Evolutionary conservation across 768 basidiomycete species (phyloP).

Genomic region (Rhizopogon vinicolor): DNA sequence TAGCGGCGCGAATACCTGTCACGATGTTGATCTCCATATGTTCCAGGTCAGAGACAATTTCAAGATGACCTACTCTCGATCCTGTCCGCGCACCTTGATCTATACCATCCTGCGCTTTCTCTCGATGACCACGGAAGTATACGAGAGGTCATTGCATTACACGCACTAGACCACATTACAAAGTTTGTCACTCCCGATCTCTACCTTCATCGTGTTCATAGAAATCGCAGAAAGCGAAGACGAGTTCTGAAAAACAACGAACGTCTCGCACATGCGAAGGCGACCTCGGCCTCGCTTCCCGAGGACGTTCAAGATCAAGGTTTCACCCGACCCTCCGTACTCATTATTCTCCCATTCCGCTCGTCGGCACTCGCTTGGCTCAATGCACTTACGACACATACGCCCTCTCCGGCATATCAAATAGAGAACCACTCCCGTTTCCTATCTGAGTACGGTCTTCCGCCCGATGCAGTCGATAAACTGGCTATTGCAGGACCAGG

Average conservation of each 20-base stretch:
- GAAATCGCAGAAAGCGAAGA: constrained; percentile 72
- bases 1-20: not conserved
- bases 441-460: constrained; percentile 75
- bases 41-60: constrained; percentile 44
- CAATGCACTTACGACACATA: constrained; percentile 70
- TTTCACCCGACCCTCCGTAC: constrained; percentile 92
- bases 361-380: constrained; percentile 84
- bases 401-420: constrained; percentile 68
- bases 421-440: constrained; percentile 89
- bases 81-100: constrained; percentile 66
- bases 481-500: constrained; percentile 68
- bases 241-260: constrained; percentile 92
- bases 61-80: constrained; percentile 68
- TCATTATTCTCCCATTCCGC: constrained; percentile 91
- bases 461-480: constrained; percentile 76
- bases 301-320: constrained; percentile 93
- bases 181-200: constrained; percentile 46
- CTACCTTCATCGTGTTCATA: not conserved
- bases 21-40: constrained; percentile 5
- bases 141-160: constrained; percentile 70
- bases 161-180: constrained; percentile 83
- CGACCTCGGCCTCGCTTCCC: constrained; percentile 51
- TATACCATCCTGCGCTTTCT: constrained; percentile 67
- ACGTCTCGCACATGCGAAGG: constrained; percentile 69
- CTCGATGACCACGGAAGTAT: constrained; percentile 58